Base-by-base conservation (phyloP, 306 rosid genomes). In the Cicer chorassanicum region DNA sequence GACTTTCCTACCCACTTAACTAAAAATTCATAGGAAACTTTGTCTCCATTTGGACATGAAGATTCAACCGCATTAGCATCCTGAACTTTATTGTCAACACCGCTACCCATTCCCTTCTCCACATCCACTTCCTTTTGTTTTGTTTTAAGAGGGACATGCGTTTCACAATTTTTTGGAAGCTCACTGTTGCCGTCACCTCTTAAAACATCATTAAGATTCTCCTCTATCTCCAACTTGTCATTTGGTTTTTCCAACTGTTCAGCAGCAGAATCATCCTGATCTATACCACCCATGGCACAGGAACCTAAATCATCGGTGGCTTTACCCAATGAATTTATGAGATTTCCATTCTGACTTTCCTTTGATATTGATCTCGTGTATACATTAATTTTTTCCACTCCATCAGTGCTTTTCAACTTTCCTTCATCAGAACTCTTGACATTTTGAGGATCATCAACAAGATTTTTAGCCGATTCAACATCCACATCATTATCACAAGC, bases 1-100 rank as follows among this genome's bases (percentile, higher is more conserved):
- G 99, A 95, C 80, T 87, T 92, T 76, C 99, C 99, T 21, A 83
- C 96, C 99, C 99, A 95, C 86, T 95, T 95, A 39, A 95, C 92
- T 75, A 92, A 82, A 82, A 87, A 90, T 49, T 92, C 99, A 85
- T 76, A 88, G 49, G 62, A 73, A 65, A 85, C 70, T 49, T 57
- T 73, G 79, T 83, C 89, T 74, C 80, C 78, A 42, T 81, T 85
- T 82, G 61, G 84, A 83, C 81, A 65, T 46, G 86, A 65, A 82
- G 85, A 51, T 78, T 84, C 91, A 76, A 79, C 85, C 60, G 75
- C 60, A 14, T 84, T 76, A 73, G 90, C 82, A 70, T 82, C 85
- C 78, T 77, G 86, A 82, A 71, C 84, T 81, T 87, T 86, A 70
- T 82, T 79, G 67, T 87, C 87, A 74, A 79, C 73, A 75, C 67